phyloP scores from a whole-genome alignment of 176 grass and related monocot species.

The Avena atlantica region DNA sequence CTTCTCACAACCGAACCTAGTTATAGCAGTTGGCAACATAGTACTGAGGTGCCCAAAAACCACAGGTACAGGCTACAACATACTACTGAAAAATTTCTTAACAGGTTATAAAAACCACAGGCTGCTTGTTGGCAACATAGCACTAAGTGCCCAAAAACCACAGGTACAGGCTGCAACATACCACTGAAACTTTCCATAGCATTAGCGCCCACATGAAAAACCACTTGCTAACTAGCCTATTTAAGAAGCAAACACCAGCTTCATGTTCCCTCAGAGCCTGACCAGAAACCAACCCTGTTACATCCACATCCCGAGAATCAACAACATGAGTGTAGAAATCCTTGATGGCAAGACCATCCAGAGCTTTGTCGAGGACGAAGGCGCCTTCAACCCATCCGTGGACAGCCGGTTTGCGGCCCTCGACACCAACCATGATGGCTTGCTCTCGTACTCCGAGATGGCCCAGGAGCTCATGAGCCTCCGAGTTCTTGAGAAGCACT shows the following conservation, averaged over 20 bases:
- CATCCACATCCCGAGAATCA: conserved; percentile 1
- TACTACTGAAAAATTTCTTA: no score
- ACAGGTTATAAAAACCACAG: no score
- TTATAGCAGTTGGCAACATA: neutral
- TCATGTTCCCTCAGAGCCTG: neutral
- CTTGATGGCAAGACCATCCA: conserved; percentile 64
- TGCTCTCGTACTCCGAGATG: conserved; percentile 75
- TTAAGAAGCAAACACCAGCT: neutral
- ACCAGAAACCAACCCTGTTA: neutral
- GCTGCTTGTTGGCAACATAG: no score
- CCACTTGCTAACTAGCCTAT: neutral
- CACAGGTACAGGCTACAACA: no score
- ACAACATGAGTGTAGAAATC: conserved; percentile 82
- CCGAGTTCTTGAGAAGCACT: conserved; percentile 62
- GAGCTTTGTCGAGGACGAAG: conserved; percentile 73
- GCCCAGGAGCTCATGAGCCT: conserved; percentile 63
- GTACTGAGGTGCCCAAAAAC: conserved; percentile 31
- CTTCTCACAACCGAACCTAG: neutral
- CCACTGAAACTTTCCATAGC: neutral
- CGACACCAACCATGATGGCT: conserved; percentile 63
- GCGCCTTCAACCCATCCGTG: conserved; percentile 58
- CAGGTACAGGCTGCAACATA: neutral
- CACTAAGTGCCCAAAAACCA: no score
- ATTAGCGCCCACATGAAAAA: conserved; percentile 6
- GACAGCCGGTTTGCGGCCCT: conserved; percentile 61